Evolutionary conservation across 805 yeast genomes (phyloP).

Genomic region (Soucietia sequanensis): DNA sequence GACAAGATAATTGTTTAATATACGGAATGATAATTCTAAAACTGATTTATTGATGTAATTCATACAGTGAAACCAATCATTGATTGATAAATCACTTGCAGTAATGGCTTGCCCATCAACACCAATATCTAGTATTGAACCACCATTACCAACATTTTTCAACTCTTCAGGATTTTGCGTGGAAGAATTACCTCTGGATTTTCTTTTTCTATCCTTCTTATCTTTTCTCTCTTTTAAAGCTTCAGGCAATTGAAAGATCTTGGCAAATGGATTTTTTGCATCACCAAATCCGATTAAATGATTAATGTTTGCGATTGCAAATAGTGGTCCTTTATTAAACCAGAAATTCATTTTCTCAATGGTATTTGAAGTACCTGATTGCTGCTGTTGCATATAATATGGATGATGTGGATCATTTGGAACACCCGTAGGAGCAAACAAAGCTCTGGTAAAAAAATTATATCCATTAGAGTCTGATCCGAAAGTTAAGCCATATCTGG

Average conservation of each 20-base stretch:
- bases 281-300: constrained; percentile 80
- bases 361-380: constrained; percentile 22
- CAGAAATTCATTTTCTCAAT: constrained; percentile 61
- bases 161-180: constrained; percentile 10
- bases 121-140: constrained; percentile 17
- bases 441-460: constrained; percentile 54
- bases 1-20: constrained; percentile 59
- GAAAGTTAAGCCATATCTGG: constrained; percentile 63
- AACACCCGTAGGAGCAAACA: constrained; percentile 33
- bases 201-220: constrained; percentile 64
- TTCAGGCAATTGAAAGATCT: constrained; percentile 68
- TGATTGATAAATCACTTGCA: constrained; percentile 33
- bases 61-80: constrained; percentile 59
- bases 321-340: constrained; percentile 72
- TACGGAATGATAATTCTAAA: constrained; percentile 65
- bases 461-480: constrained; percentile 65
- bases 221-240: constrained; percentile 70
- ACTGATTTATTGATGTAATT: constrained; percentile 61
- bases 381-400: constrained; percentile 27
- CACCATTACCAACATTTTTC: background rate
- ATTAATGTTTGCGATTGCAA: constrained; percentile 73
- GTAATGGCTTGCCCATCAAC: constrained; percentile 30
- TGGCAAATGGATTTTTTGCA: constrained; percentile 72
- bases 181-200: constrained; percentile 24
- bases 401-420: constrained; percentile 32